These are phyloP conservation scores for Ogataea dorogensis DNA, from an alignment of 805 yeast species.

Conservation along the genomic window DNA sequence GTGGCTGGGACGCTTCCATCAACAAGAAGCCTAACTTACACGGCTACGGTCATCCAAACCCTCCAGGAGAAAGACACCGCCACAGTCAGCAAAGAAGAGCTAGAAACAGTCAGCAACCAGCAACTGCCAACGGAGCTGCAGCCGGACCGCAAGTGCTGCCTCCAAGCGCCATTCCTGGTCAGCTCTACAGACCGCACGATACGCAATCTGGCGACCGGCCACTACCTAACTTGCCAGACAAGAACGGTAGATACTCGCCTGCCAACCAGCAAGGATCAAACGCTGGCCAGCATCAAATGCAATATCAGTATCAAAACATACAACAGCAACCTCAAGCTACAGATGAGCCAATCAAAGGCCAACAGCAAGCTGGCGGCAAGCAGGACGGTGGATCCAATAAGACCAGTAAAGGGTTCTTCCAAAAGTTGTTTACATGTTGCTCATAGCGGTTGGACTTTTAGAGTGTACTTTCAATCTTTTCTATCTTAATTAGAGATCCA, in stretches of 20 bases:
- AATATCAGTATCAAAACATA: slow-evolving; percentile 17
- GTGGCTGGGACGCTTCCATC: slow-evolving; percentile 90
- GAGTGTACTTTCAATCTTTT: slow-evolving; percentile 7
- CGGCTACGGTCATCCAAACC: slow-evolving; percentile 95
- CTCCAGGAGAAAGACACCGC: slow-evolving; percentile 57
- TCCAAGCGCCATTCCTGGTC: slow-evolving; percentile 16
- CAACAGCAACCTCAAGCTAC: slow-evolving; percentile 27
- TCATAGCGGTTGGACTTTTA: slow-evolving; percentile 8
- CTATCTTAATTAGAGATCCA: slow-evolving; percentile 4
- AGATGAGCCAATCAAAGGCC: slow-evolving; percentile 18
- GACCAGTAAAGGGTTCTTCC: slow-evolving; percentile 28
- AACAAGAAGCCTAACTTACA: slow-evolving; percentile 92
- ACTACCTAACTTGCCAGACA: slow-evolving; percentile 34
- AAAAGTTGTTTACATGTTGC: slow-evolving; percentile 26
- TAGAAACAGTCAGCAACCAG: slow-evolving; percentile 29
- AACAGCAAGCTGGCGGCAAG: slow-evolving; percentile 15
- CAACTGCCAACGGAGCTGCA: slow-evolving; percentile 18
- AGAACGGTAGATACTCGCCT: slow-evolving; percentile 25
- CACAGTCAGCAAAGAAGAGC: slow-evolving; percentile 38
- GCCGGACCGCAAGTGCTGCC: slow-evolving; percentile 17
- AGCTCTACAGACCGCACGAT: slow-evolving; percentile 20
- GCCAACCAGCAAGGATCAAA: slow-evolving; percentile 16
- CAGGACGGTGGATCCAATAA: slow-evolving; percentile 21
- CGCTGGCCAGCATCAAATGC: slow-evolving; percentile 16
- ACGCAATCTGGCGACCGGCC: slow-evolving; percentile 32